Conservation (phyloP, 225 moss, liverwort and hornwort genomes). For the Sphagnum contortum region DNA sequence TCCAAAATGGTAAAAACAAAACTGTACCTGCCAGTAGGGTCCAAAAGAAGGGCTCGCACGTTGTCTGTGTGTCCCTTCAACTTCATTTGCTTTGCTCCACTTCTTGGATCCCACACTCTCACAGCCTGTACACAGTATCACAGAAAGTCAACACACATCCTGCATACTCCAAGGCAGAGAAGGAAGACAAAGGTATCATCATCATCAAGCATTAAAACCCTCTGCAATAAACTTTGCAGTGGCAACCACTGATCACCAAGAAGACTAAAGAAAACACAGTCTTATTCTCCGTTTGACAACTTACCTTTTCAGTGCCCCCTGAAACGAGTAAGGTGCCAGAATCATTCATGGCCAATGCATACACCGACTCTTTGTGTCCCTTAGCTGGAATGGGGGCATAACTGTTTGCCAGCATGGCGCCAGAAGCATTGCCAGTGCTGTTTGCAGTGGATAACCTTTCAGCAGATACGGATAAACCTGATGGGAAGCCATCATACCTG, state of each 20-base stretch:
- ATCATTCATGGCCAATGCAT: conserved; percentile 89
- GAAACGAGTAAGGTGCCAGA: conserved; percentile 76
- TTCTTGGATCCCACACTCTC: conserved; percentile 89
- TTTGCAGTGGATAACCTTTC: conserved; percentile 36
- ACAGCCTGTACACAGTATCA: conserved; percentile 38
- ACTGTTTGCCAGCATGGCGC: conserved; percentile 32
- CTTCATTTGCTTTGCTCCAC: conserved; percentile 88
- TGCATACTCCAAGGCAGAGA: too few relatives aligned
- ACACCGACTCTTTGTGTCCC: conserved; percentile 95
- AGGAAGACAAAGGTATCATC: too few relatives aligned
- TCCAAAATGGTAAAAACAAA: too few relatives aligned
- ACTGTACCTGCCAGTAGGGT: conserved; percentile 60
- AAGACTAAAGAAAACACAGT: too few relatives aligned
- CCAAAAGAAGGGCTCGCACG: conserved; percentile 77
- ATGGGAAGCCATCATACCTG: conserved; percentile 42
- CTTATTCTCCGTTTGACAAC: conserved; percentile 1
- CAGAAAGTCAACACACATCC: too few relatives aligned
- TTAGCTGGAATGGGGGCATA: conserved; percentile 74
- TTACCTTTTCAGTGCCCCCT: conserved; percentile 91
- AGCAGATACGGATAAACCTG: conserved; percentile 14
- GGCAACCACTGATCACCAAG: too few relatives aligned
- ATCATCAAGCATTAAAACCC: too few relatives aligned
- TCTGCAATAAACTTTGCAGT: too few relatives aligned
- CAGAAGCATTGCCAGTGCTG: conserved; percentile 42
- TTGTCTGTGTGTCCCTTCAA: conserved; percentile 91